These are phyloP conservation scores for Turritis glabra DNA, from an alignment of 345 rosid genomes.

Conservation along the genomic window DNA sequence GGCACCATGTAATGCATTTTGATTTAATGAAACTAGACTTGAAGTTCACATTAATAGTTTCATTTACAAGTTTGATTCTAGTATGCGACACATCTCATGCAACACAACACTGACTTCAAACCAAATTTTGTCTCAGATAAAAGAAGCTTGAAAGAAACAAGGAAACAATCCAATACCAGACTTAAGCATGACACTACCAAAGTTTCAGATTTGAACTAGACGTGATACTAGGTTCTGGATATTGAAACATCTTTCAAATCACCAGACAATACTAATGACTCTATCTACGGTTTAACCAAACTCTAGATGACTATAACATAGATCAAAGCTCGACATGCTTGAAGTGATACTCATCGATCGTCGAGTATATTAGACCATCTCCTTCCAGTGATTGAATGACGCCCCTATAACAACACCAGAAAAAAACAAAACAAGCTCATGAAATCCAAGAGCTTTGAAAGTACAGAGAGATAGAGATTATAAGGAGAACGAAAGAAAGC, in stretches of 20 bases:
- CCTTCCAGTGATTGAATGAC: slow-evolving; percentile 74
- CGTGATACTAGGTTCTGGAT: not conserved
- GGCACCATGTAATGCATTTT: not conserved
- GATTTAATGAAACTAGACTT: not conserved
- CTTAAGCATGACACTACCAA: not conserved
- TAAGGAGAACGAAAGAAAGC: slow-evolving; percentile 1
- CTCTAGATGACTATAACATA: not conserved
- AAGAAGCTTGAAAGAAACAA: not conserved
- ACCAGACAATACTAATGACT: not conserved
- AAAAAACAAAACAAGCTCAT: not conserved
- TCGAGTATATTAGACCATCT: slow-evolving; percentile 91
- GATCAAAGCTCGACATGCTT: slow-evolving; percentile 64
- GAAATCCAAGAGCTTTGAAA: not conserved
- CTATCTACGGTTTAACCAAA: slow-evolving; percentile 7
- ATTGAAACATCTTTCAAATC: slow-evolving; percentile 1
- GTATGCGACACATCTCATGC: not conserved
- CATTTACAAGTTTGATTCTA: not conserved
- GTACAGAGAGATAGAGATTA: not conserved
- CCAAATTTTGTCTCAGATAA: not conserved
- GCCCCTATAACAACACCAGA: slow-evolving; percentile 46
- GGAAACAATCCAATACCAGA: not conserved
- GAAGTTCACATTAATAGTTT: not conserved
- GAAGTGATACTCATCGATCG: slow-evolving; percentile 93
- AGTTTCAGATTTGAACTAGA: not conserved
- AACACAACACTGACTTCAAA: not conserved